Conservation (phyloP, 2,329 filamentous ascomycete species). For the Periconia macrospinosa region DNA sequence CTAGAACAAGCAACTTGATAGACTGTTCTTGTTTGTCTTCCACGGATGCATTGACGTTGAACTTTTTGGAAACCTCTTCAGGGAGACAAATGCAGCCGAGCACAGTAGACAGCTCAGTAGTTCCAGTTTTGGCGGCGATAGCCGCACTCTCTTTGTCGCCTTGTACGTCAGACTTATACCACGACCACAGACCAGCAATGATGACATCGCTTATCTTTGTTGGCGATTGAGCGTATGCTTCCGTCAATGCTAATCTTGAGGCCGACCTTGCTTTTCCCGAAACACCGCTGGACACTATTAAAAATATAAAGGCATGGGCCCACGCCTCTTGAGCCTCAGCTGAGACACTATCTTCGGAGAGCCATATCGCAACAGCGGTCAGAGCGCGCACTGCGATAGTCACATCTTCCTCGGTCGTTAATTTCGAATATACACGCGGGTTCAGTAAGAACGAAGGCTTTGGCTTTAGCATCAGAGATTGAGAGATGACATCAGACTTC, state of each 20-base stretch:
- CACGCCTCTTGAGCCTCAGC: constrained; percentile 65
- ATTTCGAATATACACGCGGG: constrained; percentile 79
- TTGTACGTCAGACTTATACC: constrained; percentile 67
- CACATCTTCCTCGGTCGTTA: constrained; percentile 73
- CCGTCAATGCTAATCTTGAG: constrained; percentile 63
- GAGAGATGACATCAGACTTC: constrained; percentile 64
- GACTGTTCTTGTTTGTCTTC: constrained; percentile 68
- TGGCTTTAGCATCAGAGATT: constrained; percentile 69
- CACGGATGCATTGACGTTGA: constrained; percentile 49
- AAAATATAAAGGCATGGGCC: constrained; percentile 83
- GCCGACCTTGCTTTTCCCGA: constrained; percentile 66
- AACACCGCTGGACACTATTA: constrained; percentile 66
- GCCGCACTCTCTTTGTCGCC: constrained; percentile 80
- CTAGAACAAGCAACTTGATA: constrained; percentile 75
- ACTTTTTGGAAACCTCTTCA: constrained; percentile 52
- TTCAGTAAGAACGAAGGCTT: constrained; percentile 89
- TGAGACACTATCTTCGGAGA: constrained; percentile 53
- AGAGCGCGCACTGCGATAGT: constrained; percentile 76
- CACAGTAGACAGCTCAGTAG: constrained; percentile 63
- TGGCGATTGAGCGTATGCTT: constrained; percentile 65
- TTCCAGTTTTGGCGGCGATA: constrained; percentile 65
- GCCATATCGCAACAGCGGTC: constrained; percentile 58
- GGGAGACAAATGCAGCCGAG: constrained; percentile 66
- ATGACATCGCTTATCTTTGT: constrained; percentile 64
- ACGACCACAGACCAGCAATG: constrained; percentile 75